phyloP scores from a whole-genome alignment of 768 basidiomycete genomes.

The Phylloporus arenicola region DNA sequence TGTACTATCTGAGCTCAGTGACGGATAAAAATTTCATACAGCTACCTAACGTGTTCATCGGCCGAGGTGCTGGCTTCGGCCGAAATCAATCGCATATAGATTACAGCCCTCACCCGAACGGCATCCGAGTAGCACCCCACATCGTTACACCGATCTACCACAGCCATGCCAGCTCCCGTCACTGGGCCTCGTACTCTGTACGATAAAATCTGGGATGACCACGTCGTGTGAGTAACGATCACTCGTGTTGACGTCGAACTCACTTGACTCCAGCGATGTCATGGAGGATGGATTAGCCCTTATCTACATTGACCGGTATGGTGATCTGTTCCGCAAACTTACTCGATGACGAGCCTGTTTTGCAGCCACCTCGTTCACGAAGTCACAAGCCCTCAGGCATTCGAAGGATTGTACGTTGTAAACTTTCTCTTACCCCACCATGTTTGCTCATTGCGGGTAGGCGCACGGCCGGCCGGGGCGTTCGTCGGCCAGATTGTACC shows the following conservation, averaged over 20 bases:
- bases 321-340: not conserved
- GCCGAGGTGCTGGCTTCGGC: constrained; percentile 14
- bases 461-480: constrained; percentile 67
- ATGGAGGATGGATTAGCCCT: constrained; percentile 75
- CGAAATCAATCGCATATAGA: not conserved
- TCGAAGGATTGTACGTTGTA: constrained; percentile 68
- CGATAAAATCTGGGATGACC: constrained; percentile 98
- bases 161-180: constrained; percentile 51
- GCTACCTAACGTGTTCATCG: constrained; percentile 1
- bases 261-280: constrained; percentile 44
- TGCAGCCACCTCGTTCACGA: constrained; percentile 69
- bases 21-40: not conserved
- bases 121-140: not conserved
- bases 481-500: constrained; percentile 84
- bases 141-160: constrained; percentile 1
- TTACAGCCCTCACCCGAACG: not conserved
- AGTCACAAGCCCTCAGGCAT: constrained; percentile 92
- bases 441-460: constrained; percentile 31
- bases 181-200: constrained; percentile 80
- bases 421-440: not conserved
- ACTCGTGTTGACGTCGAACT: constrained; percentile 9
- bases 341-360: not conserved
- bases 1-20: no score
- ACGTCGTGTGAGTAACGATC: constrained; percentile 65
- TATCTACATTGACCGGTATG: constrained; percentile 77